phyloP scores from a whole-genome alignment of 805 yeast species.

The Suhomyces sp. region DNA sequence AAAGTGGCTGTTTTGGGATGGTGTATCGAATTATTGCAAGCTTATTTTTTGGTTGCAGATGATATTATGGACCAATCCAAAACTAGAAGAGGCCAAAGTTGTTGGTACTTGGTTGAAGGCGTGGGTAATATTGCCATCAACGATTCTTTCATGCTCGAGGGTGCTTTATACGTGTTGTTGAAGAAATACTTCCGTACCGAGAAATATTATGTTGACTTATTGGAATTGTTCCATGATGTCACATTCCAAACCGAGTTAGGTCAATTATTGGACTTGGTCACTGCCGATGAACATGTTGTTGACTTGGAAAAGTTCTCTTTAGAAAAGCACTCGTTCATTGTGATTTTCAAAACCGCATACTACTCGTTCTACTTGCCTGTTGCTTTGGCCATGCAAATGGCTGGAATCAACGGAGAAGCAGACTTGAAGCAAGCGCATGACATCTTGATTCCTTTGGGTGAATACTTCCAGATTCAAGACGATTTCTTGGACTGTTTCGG shows the following conservation, averaged over 20 bases:
- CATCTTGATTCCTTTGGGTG: constrained; percentile 91
- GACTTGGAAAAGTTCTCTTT: constrained; percentile 85
- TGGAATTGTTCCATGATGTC: constrained; percentile 95
- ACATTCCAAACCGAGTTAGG: constrained; percentile 98
- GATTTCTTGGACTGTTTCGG: constrained; percentile 97
- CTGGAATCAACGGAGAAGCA: constrained; percentile 66
- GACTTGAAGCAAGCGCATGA: constrained; percentile 88
- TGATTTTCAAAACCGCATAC: constrained; percentile 94
- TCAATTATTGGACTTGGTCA: constrained; percentile 89
- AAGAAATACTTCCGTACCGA: constrained; percentile 86
- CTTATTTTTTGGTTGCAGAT: constrained; percentile 95
- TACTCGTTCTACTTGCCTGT: constrained; percentile 97
- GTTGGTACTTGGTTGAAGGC: constrained; percentile 84
- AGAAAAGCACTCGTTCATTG: constrained; percentile 91
- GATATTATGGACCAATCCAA: constrained; percentile 97
- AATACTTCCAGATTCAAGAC: constrained; percentile 98
- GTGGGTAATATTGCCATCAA: constrained; percentile 95
- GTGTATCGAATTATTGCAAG: constrained; percentile 93
- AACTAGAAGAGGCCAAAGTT: constrained; percentile 97
- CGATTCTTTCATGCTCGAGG: constrained; percentile 96
- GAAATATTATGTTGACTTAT: constrained; percentile 78
- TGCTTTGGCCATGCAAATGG: constrained; percentile 91
- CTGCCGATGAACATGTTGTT: constrained; percentile 95
- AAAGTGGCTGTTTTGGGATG: constrained; percentile 90
- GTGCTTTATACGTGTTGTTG: constrained; percentile 83